Evolutionary conservation across 2,329 filamentous ascomycete species (phyloP).

Genomic region (Helotiales sp.): DNA sequence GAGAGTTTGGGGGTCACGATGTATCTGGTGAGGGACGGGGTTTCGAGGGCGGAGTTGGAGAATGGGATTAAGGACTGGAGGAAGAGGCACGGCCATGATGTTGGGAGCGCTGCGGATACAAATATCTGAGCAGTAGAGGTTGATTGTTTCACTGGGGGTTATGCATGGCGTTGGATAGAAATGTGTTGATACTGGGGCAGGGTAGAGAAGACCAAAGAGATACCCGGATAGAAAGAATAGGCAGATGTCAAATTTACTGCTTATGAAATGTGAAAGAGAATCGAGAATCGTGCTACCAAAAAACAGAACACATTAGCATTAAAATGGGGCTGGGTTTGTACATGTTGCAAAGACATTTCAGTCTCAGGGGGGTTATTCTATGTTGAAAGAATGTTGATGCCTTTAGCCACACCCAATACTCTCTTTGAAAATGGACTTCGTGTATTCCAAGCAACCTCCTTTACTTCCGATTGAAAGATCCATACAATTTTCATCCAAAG

Average conservation of each 20-base stretch:
- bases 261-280: background rate
- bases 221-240: background rate
- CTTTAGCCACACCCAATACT: too few relatives aligned
- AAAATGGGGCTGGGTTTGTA: too few relatives aligned
- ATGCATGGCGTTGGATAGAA: constrained; percentile 15
- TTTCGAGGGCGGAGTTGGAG: constrained; percentile 78
- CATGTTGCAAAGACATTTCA: too few relatives aligned
- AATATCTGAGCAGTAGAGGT: background rate
- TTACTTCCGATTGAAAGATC: background rate
- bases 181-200: background rate
- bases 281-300: too few relatives aligned
- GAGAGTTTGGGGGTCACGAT: constrained; percentile 70
- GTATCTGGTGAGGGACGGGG: constrained; percentile 79
- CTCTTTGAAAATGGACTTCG: too few relatives aligned
- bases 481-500: background rate
- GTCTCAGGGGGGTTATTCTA: too few relatives aligned
- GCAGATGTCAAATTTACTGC: background rate
- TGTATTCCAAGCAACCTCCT: too few relatives aligned
- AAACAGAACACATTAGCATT: too few relatives aligned
- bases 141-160: too few relatives aligned
- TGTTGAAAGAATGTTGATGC: too few relatives aligned
- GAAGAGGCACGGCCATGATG: constrained; percentile 53
- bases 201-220: background rate
- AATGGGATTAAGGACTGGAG: constrained; percentile 82
- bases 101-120: constrained; percentile 2